Evolutionary conservation across 257 asterid genomes (phyloP).

Genomic region (Solanum ahanhuiri): DNA sequence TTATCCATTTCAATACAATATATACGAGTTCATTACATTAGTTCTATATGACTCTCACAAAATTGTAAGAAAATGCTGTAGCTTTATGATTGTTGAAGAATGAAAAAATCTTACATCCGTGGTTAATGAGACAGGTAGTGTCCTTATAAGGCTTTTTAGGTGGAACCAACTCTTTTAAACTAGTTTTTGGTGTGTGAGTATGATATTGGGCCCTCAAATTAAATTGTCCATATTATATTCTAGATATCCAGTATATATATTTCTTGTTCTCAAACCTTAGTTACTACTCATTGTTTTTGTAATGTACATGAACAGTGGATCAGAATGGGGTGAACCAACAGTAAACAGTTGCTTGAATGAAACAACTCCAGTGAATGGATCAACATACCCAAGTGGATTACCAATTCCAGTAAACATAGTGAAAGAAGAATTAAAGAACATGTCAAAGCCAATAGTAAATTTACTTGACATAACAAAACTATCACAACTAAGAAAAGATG

Average conservation of each 20-base stretch:
- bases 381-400: constrained; percentile 35
- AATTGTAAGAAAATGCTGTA: not conserved
- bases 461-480: constrained; percentile 45
- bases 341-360: constrained; percentile 30
- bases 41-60: not conserved
- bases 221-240: too few species aligned
- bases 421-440: constrained; percentile 15
- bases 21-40: not conserved
- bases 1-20: not conserved
- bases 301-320: constrained; percentile 23
- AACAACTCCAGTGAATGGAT: constrained; percentile 30
- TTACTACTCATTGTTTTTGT: not conserved
- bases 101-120: too few species aligned
- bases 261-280: not conserved
- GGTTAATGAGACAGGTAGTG: too few species aligned
- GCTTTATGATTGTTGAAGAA: too few species aligned
- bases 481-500: constrained; percentile 57
- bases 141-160: too few species aligned
- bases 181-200: too few species aligned
- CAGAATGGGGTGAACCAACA: constrained; percentile 32
- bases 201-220: too few species aligned
- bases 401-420: constrained; percentile 26
- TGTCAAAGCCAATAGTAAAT: constrained; percentile 3
- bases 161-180: too few species aligned
- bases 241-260: too few species aligned